A percentile compares a stretch with the other conserved stretches of the same genome.
These are phyloP conservation scores for Phytophthora foliorum DNA, from an alignment of 352 stramenopile genomes.

Conservation along the genomic window DNA sequence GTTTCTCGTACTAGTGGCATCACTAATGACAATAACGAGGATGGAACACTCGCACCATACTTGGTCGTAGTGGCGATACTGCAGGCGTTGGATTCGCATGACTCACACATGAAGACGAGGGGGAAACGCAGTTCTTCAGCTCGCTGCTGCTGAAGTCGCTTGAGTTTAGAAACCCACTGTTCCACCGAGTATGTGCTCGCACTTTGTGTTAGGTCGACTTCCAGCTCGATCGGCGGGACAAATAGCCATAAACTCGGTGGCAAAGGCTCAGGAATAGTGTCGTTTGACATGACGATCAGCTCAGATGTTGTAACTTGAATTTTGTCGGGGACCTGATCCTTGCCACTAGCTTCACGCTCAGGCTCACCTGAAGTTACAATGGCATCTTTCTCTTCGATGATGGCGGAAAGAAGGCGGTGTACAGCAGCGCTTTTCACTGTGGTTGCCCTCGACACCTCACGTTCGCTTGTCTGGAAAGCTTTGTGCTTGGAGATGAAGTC, in stretches of 20 bases:
- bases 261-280: slow-evolving; percentile 30
- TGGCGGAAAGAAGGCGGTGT: slow-evolving; percentile 28
- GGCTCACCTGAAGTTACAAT: slow-evolving; percentile 14
- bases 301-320: slow-evolving; percentile 4
- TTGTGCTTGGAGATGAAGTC: slow-evolving; percentile 48
- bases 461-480: slow-evolving; percentile 39
- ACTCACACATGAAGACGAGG: slow-evolving; percentile 72
- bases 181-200: slow-evolving; percentile 47
- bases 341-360: slow-evolving; percentile 30
- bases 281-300: background rate
- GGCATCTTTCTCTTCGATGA: slow-evolving; percentile 31
- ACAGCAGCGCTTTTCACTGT: slow-evolving; percentile 18
- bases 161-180: slow-evolving; percentile 57
- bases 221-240: slow-evolving; percentile 54
- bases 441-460: slow-evolving; percentile 27
- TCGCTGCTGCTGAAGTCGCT: slow-evolving; percentile 44
- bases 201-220: slow-evolving; percentile 30
- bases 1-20: slow-evolving; percentile 74
- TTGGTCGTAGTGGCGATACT: slow-evolving; percentile 35
- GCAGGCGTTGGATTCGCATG: slow-evolving; percentile 38
- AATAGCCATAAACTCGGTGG: slow-evolving; percentile 77
- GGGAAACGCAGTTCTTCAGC: slow-evolving; percentile 59
- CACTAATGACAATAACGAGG: slow-evolving; percentile 63
- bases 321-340: slow-evolving; percentile 14
- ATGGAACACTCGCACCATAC: slow-evolving; percentile 39